A percentile compares a stretch with the other conserved stretches of the same genome.
phyloP scores from a whole-genome alignment of 2,329 filamentous ascomycete genomes.

The Colletotrichum camelliae region DNA sequence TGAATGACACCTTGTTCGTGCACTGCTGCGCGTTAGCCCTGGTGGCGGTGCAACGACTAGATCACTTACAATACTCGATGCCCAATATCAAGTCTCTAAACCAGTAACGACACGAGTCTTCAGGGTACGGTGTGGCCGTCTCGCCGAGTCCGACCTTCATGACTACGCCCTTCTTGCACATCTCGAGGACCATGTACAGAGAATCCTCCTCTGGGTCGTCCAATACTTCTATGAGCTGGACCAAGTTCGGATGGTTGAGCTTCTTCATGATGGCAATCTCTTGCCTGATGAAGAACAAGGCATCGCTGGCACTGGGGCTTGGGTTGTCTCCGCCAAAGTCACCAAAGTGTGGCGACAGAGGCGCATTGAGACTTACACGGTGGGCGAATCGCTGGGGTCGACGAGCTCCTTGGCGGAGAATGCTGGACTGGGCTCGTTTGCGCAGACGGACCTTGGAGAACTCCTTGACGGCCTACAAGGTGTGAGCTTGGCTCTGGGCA shows the following conservation, averaged over 20 bases:
- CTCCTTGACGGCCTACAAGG: constrained; percentile 85
- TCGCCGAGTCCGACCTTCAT: constrained; percentile 96
- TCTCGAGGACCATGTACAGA: constrained; percentile 97
- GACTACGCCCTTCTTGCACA: constrained; percentile 97
- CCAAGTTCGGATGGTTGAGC: constrained; percentile 92
- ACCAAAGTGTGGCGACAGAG: constrained; percentile 29
- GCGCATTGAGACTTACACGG: constrained; percentile 32
- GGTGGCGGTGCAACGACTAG: neutral
- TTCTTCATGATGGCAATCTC: constrained; percentile 99
- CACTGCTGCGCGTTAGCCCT: constrained; percentile 52
- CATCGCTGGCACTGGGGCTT: constrained; percentile 29
- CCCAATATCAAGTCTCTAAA: constrained; percentile 94
- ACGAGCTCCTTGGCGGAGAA: constrained; percentile 64
- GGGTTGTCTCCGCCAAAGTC: constrained; percentile 12
- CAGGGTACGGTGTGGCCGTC: constrained; percentile 78
- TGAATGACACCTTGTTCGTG: constrained; percentile 95
- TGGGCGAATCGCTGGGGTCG: constrained; percentile 47
- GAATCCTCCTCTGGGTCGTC: constrained; percentile 97
- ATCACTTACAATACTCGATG: constrained; percentile 82
- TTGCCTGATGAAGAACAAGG: constrained; percentile 87
- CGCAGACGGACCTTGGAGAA: constrained; percentile 93
- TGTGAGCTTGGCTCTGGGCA: constrained; percentile 21
- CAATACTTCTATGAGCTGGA: constrained; percentile 89
- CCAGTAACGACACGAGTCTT: constrained; percentile 86
- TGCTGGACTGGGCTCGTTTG: constrained; percentile 88